Evolutionary conservation across 116 monocot species (phyloP).

Genomic region (Zostera marina): DNA sequence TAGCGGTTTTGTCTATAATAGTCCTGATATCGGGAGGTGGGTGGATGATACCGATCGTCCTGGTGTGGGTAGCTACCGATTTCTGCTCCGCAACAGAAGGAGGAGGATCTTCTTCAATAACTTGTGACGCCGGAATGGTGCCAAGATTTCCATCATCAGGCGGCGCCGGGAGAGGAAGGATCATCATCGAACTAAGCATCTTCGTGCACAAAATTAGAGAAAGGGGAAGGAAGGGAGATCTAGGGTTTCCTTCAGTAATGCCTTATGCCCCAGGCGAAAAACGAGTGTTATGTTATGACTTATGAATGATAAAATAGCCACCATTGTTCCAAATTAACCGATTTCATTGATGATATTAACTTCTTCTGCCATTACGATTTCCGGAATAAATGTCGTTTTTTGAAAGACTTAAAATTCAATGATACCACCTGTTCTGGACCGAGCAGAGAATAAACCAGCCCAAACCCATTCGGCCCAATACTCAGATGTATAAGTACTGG

Average conservation of each 20-base stretch:
- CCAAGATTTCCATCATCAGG: slow-evolving; percentile 29
- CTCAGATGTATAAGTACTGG: too few species aligned
- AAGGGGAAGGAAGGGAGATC: background rate
- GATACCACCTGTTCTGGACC: too few species aligned
- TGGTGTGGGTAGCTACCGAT: slow-evolving; percentile 58
- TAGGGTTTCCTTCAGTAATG: background rate
- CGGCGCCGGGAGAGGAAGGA: slow-evolving; percentile 46
- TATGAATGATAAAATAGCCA: too few species aligned
- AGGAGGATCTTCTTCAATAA: slow-evolving; percentile 3
- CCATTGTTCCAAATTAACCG: too few species aligned
- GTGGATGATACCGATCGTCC: slow-evolving; percentile 74
- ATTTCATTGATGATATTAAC: too few species aligned
- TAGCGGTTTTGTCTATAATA: slow-evolving; percentile 78
- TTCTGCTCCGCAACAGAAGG: slow-evolving; percentile 12
- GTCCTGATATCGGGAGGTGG: slow-evolving; percentile 77
- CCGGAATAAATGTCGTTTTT: too few species aligned
- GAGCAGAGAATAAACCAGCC: too few species aligned
- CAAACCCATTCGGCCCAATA: too few species aligned
- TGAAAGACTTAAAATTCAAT: too few species aligned
- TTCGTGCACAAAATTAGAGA: background rate
- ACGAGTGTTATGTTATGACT: too few species aligned
- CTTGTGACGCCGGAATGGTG: slow-evolving; percentile 18
- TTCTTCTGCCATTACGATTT: too few species aligned
- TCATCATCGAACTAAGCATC: slow-evolving; percentile 16
- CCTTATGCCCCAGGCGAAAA: too few species aligned